phyloP scores from a whole-genome alignment of 805 yeast genomes.

The Kuraishia floccosa region DNA sequence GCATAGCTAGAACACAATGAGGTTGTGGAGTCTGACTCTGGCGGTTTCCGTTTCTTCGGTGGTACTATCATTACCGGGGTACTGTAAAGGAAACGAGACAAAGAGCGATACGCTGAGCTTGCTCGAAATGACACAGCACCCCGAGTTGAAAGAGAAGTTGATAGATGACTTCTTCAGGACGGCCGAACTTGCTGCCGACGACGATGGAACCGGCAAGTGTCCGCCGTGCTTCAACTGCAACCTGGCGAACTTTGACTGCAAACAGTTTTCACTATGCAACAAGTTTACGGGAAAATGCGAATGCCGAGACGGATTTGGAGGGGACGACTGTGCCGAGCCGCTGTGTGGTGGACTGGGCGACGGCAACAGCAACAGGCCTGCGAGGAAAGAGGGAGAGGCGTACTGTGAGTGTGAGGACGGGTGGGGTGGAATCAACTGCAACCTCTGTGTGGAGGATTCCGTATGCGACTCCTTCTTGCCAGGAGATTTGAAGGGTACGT shows the following conservation, averaged over 20 bases:
- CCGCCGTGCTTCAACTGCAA: constrained; percentile 96
- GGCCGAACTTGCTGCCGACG: too few relatives aligned
- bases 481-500: constrained; percentile 70
- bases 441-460: constrained; percentile 60
- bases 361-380: constrained; percentile 52
- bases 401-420: constrained; percentile 72
- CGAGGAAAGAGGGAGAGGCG: constrained; percentile 32
- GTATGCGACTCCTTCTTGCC: constrained; percentile 88
- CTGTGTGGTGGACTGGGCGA: constrained; percentile 72
- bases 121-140: too few relatives aligned
- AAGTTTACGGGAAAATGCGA: constrained; percentile 84
- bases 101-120: too few relatives aligned
- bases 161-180: too few relatives aligned
- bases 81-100: too few relatives aligned
- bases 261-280: constrained; percentile 85
- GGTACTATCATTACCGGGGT: too few relatives aligned
- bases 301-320: constrained; percentile 89
- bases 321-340: constrained; percentile 84
- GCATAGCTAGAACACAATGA: too few relatives aligned
- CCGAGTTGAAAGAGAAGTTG: too few relatives aligned
- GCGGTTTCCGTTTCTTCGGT: too few relatives aligned
- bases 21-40: too few relatives aligned
- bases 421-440: constrained; percentile 94
- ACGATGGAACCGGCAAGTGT: constrained; percentile 37
- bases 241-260: constrained; percentile 80